Conservation (phyloP, 1,139 yeast species). For the Saccharomyces hybrid region DNA sequence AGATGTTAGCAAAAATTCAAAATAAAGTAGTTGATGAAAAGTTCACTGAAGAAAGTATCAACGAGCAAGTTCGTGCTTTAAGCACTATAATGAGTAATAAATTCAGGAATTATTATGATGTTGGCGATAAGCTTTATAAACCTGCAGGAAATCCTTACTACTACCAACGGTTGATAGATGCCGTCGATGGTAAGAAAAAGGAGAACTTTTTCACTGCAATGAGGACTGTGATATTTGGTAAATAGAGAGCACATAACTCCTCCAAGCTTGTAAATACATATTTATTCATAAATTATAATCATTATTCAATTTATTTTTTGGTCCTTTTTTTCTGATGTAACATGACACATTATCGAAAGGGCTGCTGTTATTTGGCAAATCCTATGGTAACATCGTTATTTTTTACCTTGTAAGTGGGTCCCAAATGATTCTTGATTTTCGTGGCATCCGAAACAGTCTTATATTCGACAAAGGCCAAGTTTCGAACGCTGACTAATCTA, state of each 20-base stretch:
- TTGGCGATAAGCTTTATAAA: constrained; percentile 55
- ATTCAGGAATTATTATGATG: no score
- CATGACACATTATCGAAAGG: no score
- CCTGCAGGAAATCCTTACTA: constrained; percentile 84
- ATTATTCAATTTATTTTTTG: not conserved
- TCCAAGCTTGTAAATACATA: no score
- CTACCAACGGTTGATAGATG: constrained; percentile 61
- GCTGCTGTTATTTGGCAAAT: constrained; percentile 3
- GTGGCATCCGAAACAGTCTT: constrained; percentile 46
- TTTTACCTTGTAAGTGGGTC: constrained; percentile 26
- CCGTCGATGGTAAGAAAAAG: constrained; percentile 64
- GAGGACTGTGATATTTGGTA: no score
- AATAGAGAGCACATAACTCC: no score
- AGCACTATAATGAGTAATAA: constrained; percentile 54
- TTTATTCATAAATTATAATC: not conserved
- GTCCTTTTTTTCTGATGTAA: not conserved
- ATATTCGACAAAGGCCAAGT: constrained; percentile 78
- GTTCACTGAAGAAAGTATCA: constrained; percentile 43
- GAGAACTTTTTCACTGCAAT: constrained; percentile 60
- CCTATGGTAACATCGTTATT: not conserved
- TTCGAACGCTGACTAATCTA: constrained; percentile 58
- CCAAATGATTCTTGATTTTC: no score
- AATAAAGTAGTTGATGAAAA: constrained; percentile 29
- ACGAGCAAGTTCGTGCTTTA: constrained; percentile 54
- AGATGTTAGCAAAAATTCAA: constrained; percentile 33